Evolutionary conservation across 176 grass and related monocot species (phyloP).

Genomic region (Olyra latifolia): DNA sequence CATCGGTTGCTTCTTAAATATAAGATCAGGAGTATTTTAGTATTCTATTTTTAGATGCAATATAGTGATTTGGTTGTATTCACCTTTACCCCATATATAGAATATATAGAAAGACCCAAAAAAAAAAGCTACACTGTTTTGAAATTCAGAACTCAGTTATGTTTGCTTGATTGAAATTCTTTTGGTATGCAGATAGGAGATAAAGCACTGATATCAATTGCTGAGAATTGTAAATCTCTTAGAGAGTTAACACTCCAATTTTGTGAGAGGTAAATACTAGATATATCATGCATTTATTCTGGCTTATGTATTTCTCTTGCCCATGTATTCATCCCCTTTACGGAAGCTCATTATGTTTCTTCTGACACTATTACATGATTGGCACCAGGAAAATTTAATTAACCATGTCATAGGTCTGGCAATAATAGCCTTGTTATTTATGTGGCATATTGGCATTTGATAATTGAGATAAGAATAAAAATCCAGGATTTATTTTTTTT

Average conservation of each 20-base stretch:
- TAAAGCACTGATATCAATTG: slow-evolving; percentile 64
- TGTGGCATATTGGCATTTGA: neutral
- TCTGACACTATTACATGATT: neutral
- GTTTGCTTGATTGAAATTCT: slow-evolving; percentile 21
- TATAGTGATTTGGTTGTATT: neutral
- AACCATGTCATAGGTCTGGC: neutral
- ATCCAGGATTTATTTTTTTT: neutral
- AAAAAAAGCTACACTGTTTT: neutral
- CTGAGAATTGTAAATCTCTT: slow-evolving; percentile 76
- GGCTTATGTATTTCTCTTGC: neutral
- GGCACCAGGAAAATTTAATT: neutral
- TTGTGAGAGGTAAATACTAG: slow-evolving; percentile 65
- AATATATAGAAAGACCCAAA: neutral
- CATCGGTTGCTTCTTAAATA: slow-evolving; percentile 6
- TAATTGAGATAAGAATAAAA: neutral
- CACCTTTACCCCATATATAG: neutral
- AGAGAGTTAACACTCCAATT: slow-evolving; percentile 71
- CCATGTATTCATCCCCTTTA: neutral
- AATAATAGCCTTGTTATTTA: neutral
- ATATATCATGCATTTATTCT: neutral
- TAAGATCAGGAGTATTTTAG: neutral
- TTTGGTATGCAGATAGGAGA: slow-evolving; percentile 65
- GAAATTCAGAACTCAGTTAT: neutral
- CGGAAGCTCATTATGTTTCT: neutral
- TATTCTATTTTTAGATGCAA: neutral